Base-by-base conservation (phyloP, 1,284 basidiomycete species). In the Heterobasidion occidentale region DNA sequence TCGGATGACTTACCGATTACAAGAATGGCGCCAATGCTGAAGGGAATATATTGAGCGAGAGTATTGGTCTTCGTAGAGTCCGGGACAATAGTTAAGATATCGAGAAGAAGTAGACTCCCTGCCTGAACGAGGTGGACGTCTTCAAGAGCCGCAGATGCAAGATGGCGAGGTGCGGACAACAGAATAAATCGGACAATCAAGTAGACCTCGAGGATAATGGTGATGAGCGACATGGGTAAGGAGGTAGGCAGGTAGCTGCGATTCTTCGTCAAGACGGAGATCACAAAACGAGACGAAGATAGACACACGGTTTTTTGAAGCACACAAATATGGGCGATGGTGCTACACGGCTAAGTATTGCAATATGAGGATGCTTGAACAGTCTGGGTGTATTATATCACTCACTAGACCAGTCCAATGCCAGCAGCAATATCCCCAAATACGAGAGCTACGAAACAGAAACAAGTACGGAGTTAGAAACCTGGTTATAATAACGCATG, bases 11-110 rank as follows among this genome's bases (percentile, higher is more conserved):
- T 54, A 72, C 71, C 64, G 8, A 82, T 67, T n/a, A 82, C 77
- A 19, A 75, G 56, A 14, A 81, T 57, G 6, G 75, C 68, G 15
- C 75, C 77, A n/a, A 81, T 60, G 58, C 75, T 74, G 56, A 77
- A 74, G 0, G 79, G 78, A 20, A 81, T 62, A 55, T 76, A 76
- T 50, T 80, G 74, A 0, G 70, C 76, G 4, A 79, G 54, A 9
- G 73, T 62, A 49, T 68, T 74, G 19, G 73, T 74, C 42, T 64
- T 61, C 2, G 69, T 65, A 2, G 72, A 69, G 33, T 68, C 68
- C 15, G 79, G 77, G 5, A 74, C 74, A 34, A 78, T 58, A 2
- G 72, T 75, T 34, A 80, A 60, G 8, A 79, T 51, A 47, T 82
- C 78, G 6, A 81, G 68, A 7, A 78, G 57, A 27, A 81, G 53